A percentile compares a stretch with the other conserved stretches of the same genome.
phyloP scores from a whole-genome alignment of 305 asterid species.

The Plantago lanceolata region DNA sequence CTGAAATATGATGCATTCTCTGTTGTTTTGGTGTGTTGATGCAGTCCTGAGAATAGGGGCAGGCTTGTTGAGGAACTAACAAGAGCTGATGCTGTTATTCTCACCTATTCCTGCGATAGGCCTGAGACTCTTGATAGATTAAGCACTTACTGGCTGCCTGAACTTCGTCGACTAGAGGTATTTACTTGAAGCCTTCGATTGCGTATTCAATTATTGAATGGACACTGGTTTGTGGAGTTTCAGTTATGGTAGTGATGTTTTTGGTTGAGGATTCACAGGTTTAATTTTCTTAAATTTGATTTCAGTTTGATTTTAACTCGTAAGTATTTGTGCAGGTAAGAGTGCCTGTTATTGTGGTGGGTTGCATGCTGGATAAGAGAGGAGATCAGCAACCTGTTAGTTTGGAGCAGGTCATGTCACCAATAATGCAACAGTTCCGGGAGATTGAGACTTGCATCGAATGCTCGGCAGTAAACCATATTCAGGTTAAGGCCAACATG shows the following conservation, averaged over 20 bases:
- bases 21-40: no score
- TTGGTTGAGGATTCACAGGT: no score
- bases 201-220: conserved; percentile 6
- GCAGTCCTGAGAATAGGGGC: conserved; percentile 68
- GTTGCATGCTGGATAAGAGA: conserved; percentile 95
- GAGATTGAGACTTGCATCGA: conserved; percentile 99
- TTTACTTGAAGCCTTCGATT: conserved; percentile 24
- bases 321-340: conserved; percentile 49
- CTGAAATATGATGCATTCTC: background rate
- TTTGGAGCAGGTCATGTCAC: conserved; percentile 96
- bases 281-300: background rate
- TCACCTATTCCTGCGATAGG: conserved; percentile 88
- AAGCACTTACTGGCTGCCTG: conserved; percentile 96
- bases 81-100: conserved; percentile 85
- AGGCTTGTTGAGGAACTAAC: conserved; percentile 74
- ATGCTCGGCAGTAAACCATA: conserved; percentile 74
- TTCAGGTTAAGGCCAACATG: conserved; percentile 53
- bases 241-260: no score
- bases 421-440: conserved; percentile 96
- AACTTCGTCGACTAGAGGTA: conserved; percentile 87
- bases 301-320: background rate
- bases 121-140: conserved; percentile 82
- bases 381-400: conserved; percentile 67
- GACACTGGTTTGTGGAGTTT: no score
- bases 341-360: conserved; percentile 97